Base-by-base conservation (phyloP, 495 filamentous ascomycete genomes). In the Podospora pseudoanserina region DNA sequence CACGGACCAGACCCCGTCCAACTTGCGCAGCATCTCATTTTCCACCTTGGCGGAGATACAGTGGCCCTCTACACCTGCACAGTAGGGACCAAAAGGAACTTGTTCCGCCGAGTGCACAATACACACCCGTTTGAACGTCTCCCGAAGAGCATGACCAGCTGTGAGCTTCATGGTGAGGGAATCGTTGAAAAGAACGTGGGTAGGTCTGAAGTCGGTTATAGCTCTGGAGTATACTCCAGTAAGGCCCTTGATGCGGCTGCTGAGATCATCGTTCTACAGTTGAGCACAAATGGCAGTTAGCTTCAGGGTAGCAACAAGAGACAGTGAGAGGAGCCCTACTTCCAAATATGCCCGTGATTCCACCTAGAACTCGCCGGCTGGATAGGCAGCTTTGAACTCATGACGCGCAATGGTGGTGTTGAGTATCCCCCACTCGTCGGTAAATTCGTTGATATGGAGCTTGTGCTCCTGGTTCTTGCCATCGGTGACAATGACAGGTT, bases 171-270 rank as follows among this genome's bases (percentile, higher is more conserved):
- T 75, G 4, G 75, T 76, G 30, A 76, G 60, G 16, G 75, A 65
- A 23, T 77, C 75, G 54, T 77, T 77, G 71, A 77, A 77, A 28
- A 77, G 61, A 54, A 77, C 68, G 53, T 77, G 75, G 15, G 75
- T 77, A 4, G 75, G 74, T 15, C 59, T n/a, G 68, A 75, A 76
- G 0, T 23, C 7, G 18, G 57, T 34, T 28, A 77, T 75, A 16
- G 67, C 62, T 2, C 16, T n/a, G 2, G 64, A 28, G 66, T 69
- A 77, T 2, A 76, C 28, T 20, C 57, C 3, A 44, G 73, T 32
- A 0, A 76, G 49, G 11, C 61, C 28, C 49, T 66, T 13, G 54
- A 77, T 72, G 39, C 68, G 67, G 4, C 18, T 2, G 39, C 23
- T 72, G 18, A 71, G 30, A 4, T 63, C 30, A 5, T 57, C 53